Evolutionary conservation across 768 basidiomycete genomes (phyloP), one percentile per base, ranked within the genome.

Genomic region (Rhizopogon salebrosus): DNA sequence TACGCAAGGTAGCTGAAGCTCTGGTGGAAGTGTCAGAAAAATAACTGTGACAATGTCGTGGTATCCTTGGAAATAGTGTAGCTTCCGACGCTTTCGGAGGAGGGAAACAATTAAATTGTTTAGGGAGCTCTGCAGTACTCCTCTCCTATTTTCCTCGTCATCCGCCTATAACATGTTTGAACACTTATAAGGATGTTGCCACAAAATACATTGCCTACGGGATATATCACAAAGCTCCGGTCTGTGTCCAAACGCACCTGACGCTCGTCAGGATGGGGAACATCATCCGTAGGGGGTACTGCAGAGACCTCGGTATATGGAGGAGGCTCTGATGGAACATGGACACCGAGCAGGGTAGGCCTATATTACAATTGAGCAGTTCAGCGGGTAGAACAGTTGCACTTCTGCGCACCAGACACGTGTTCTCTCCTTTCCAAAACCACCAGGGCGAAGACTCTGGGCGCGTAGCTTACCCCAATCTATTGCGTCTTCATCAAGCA

Each of bases 171-270:
- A 56, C 62, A 29, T 56, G 46, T 31, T 41, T 8, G 24, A 41
- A 51, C 41, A 58, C 59, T 51, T 52, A 52, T 48, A 60, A 52
- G 53, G 13, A 39, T 8, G 48, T 22, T 9, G 13, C 23, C 38
- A 48, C 49, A 40, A 52, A 35, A 48, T 52, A 55, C 46, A 55
- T 70, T 75, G 89, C 92, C 89, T 79, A 83, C 84, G 64, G 94
- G 90, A 70, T 95, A 98, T 56, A 93, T 74, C 51, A 97, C 90
- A 62, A 98, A 98, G 58, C 92, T 93, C 43, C 94, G 82, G 69
- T 94, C 85, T 1, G 94, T 95, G 69, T 97, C 94, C 31, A 95
- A 79, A 53, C 75, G 71, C 55, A 97, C 92, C 70, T 97, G 94
- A 13, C 79, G 83, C 70, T 95, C 94, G 64, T 97, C 94, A 4